Evolutionary conservation across 495 filamentous ascomycete species (phyloP), one percentile per base, ranked within the genome.

Genomic region (Penicillium alfredii): DNA sequence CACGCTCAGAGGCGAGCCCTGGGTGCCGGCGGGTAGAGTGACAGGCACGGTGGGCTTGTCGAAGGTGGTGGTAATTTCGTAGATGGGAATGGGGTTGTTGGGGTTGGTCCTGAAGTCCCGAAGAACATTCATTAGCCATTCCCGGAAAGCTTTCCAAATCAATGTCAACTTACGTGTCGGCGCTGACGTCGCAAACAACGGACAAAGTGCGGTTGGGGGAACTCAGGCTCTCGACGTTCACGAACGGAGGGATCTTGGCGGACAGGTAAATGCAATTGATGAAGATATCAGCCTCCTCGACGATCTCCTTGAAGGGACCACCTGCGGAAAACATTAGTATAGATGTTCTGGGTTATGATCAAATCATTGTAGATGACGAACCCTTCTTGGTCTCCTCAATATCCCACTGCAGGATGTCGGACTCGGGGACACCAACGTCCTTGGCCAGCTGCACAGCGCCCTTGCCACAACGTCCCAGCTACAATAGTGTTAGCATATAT

Each of bases 241-340:
- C 75, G 56, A 93, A 92, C 13, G 75, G 73, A 1, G 80, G 80
- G 32, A 87, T 84, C 38, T 74, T 68, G 10, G 71, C 58, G 27
- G 69, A 74, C 10, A 96, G 76, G 62, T 94, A 95, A 48, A 94
- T 90, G 72, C 86, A 93, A 72, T 94, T 94, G 58, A 94, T 71
- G 58, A 94, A 92, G 49, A 93, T 87, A 34, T 73, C 66, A 6
- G 55, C 49, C 40, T 66, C 45, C 51, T 88, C 81, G 38, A 83
- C 67, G 55, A 96, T 92, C 64, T 96, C 90, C 47, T 71, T 60
- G 71, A 94, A 96, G 15, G 90, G 90, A 9, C 90, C 90, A 18
- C 84, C 63, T 57, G 53, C 0, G 24, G 15, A n/a, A n/a, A n/a
- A 36, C 2, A 21, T 33, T 27, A 32, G 28, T 24, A n/a, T n/a